These are phyloP conservation scores for Ilyonectria sp. DNA, from an alignment of 2,329 filamentous ascomycete species.

Conservation along the genomic window DNA sequence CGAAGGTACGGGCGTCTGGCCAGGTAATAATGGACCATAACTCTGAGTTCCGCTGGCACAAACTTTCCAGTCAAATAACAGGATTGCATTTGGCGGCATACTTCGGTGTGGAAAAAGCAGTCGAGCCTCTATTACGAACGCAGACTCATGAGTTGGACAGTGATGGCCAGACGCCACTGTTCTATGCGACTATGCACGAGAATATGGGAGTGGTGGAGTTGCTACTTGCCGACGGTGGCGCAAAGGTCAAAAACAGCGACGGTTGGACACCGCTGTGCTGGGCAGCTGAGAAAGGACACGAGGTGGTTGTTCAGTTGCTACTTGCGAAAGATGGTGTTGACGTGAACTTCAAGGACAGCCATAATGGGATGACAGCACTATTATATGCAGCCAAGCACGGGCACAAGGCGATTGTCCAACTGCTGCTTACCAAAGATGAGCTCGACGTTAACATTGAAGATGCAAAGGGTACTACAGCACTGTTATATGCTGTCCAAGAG, in stretches of 20 bases:
- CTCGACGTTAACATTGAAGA: background rate
- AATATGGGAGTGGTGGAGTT: background rate
- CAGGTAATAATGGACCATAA: background rate
- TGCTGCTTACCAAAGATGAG: background rate
- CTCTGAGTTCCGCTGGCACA: too few relatives aligned
- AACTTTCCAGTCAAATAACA: background rate
- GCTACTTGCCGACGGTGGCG: background rate
- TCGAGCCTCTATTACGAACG: background rate
- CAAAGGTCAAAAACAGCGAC: background rate
- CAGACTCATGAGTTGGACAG: background rate
- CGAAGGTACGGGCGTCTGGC: conserved; percentile 8
- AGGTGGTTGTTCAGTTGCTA: background rate
- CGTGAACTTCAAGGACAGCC: background rate
- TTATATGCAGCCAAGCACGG: too few relatives aligned
- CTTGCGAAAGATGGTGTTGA: background rate
- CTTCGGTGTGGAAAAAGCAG: conserved; percentile 4
- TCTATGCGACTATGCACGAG: background rate
- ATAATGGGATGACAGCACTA: background rate
- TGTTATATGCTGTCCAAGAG: background rate
- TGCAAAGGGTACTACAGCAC: background rate
- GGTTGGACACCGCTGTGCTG: background rate
- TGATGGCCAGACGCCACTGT: background rate
- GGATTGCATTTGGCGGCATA: conserved; percentile 23
- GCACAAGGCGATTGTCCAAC: too few relatives aligned
- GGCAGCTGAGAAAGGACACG: background rate